These are phyloP conservation scores for Blastobotrys petasosporus DNA, from an alignment of 1,139 yeast species.

Conservation along the genomic window DNA sequence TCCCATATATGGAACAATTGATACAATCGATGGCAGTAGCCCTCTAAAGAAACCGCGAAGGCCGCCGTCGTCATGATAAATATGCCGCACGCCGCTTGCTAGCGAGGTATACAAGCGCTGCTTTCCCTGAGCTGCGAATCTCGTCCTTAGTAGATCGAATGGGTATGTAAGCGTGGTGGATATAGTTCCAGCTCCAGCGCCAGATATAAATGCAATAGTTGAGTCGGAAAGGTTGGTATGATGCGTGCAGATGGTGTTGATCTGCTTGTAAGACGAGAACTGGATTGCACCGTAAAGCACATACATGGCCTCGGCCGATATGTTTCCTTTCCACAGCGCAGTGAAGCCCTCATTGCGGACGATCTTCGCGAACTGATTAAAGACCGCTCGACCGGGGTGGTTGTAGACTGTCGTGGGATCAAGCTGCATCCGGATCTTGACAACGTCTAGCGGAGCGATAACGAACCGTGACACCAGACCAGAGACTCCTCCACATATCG, in stretches of 20 bases:
- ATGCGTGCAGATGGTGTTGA: slow-evolving; percentile 41
- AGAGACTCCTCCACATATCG: slow-evolving; percentile 65
- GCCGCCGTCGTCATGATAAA: slow-evolving; percentile 53
- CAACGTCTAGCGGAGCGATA: slow-evolving; percentile 85
- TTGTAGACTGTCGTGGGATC: slow-evolving; percentile 30
- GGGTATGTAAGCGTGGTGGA: slow-evolving; percentile 81
- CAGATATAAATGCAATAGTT: slow-evolving; percentile 52
- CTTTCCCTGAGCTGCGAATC: slow-evolving; percentile 51
- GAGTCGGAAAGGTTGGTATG: slow-evolving; percentile 35
- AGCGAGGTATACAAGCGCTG: slow-evolving; percentile 44
- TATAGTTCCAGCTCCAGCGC: slow-evolving; percentile 67
- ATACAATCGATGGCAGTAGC: slow-evolving; percentile 52
- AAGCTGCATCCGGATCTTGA: slow-evolving; percentile 80
- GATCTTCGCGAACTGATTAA: slow-evolving; percentile 32
- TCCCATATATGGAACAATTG: slow-evolving; percentile 63
- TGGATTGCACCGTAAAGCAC: slow-evolving; percentile 80
- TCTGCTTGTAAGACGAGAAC: slow-evolving; percentile 61
- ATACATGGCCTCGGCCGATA: slow-evolving; percentile 86
- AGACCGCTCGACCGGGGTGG: slow-evolving; percentile 29
- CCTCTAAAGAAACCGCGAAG: slow-evolving; percentile 58
- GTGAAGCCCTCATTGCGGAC: slow-evolving; percentile 47
- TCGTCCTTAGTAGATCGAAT: slow-evolving; percentile 75
- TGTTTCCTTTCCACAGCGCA: slow-evolving; percentile 90
- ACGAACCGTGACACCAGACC: slow-evolving; percentile 54
- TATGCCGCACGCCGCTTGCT: slow-evolving; percentile 38